Evolutionary conservation across 2,329 filamentous ascomycete genomes (phyloP), one percentile per base, ranked within the genome.

Genomic region (Fusarium falciforme): DNA sequence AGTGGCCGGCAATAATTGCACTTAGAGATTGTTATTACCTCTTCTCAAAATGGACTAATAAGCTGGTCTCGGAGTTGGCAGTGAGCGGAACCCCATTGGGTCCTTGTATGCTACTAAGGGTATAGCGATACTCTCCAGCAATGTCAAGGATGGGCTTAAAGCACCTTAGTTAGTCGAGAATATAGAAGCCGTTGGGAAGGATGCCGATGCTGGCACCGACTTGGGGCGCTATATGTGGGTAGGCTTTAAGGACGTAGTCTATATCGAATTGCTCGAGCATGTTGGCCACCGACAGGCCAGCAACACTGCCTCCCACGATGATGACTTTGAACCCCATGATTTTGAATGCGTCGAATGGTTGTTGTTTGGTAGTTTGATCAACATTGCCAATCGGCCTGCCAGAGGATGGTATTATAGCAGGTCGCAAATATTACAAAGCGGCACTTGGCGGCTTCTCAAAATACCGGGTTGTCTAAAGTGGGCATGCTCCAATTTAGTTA

Each of bases 181-280:
- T 85, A 0, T 84, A 80, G 5, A 79, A 67, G 1, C 85, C 85
- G 36, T 86, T 81, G 0, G 87, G 82, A 0, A 83, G 64, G 0
- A 89, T 74, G 0, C 82, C 86, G 27, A 90, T 86, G 7, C 83
- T 84, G 0, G 87, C 87, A 1, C 88, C 88, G 0, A 85, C 79
- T 40, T 84, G 79, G 0, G 87, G 86, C 0, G 84, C 83, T 27
- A 89, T 83, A 0, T 82, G 76, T 0, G 67, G 40, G 59, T 85
- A 80, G 0, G 80, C 78, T 72, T 90, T 88, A 0, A 90, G 68
- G 9, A 87, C 68, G 70, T 85, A 89, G 66, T 89, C 84, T 59
- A 90, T 85, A 35, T 64, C 59, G 22, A 67, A 65, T 6, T 29
- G 33, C n/a, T 76, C 49, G 0, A 76, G 59, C 73, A 75, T 73